A percentile compares a stretch with the other conserved stretches of the same genome.
phyloP scores from a whole-genome alignment of 202 grass and related monocot species.

The Panicum hallii region DNA sequence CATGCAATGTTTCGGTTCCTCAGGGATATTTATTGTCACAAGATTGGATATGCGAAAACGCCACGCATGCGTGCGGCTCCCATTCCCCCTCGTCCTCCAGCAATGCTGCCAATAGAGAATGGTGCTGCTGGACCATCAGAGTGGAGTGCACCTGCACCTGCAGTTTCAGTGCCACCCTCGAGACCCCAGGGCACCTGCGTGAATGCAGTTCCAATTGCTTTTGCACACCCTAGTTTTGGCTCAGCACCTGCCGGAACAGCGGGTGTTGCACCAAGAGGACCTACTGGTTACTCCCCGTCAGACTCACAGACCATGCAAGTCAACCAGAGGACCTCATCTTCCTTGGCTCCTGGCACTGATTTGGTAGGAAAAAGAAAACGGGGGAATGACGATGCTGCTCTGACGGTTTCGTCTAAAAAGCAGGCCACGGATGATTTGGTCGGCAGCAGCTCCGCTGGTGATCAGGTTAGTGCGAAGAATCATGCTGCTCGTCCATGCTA shows the following conservation, averaged over 20 bases:
- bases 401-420: slow-evolving; percentile 2
- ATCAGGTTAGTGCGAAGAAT: slow-evolving; percentile 35
- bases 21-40: slow-evolving; percentile 73
- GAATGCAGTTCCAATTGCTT: slow-evolving; percentile 28
- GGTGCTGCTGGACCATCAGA: not conserved
- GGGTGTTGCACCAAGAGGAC: not conserved
- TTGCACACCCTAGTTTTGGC: not conserved
- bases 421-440: not conserved
- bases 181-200: not conserved
- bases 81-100: not conserved
- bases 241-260: not conserved
- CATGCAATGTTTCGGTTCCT: slow-evolving; percentile 31
- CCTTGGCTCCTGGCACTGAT: not conserved
- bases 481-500: not conserved
- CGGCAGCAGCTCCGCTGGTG: not conserved
- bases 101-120: not conserved
- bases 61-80: slow-evolving; percentile 4
- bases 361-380: slow-evolving; percentile 42
- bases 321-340: not conserved
- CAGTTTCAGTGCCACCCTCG: not conserved
- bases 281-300: not conserved
- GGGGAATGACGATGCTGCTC: not conserved
- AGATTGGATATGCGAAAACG: slow-evolving; percentile 61
- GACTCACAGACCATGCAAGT: not conserved
- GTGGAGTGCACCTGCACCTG: slow-evolving; percentile 2